Percentiles rank a stretch among this genome's conserved stretches.
These are phyloP conservation scores for Jamesozyma spencerorum DNA, from an alignment of 805 yeast species.

Conservation along the genomic window DNA sequence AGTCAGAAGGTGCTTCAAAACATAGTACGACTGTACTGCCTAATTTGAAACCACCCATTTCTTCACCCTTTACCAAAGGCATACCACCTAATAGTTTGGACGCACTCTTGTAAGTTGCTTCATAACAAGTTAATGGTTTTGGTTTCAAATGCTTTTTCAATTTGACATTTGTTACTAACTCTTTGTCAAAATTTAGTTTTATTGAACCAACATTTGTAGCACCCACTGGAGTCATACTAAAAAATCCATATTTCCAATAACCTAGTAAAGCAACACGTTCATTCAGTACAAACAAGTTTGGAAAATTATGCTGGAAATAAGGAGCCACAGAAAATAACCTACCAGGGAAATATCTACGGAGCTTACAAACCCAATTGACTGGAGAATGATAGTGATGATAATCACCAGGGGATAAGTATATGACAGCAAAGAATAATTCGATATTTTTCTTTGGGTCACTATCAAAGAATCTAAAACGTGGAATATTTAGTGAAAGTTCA, in stretches of 20 bases:
- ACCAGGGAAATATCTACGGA: constrained; percentile 92
- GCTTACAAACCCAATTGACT: constrained; percentile 86
- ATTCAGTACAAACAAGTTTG: constrained; percentile 80
- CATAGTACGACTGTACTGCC: constrained; percentile 96
- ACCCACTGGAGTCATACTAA: constrained; percentile 98
- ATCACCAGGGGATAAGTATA: constrained; percentile 96
- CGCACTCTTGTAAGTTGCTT: constrained; percentile 83
- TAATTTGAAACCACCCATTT: constrained; percentile 92
- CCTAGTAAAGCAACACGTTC: constrained; percentile 95
- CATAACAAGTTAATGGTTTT: constrained; percentile 77
- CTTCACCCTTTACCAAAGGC: constrained; percentile 85
- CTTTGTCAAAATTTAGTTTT: constrained; percentile 82
- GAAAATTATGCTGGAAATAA: constrained; percentile 79
- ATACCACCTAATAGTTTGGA: constrained; percentile 70
- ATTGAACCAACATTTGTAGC: constrained; percentile 98
- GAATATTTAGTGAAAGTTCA: constrained; percentile 22
- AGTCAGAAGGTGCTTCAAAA: constrained; percentile 86
- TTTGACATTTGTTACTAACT: constrained; percentile 61
- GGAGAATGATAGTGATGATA: constrained; percentile 97
- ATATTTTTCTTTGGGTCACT: constrained; percentile 38
- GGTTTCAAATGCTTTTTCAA: constrained; percentile 40
- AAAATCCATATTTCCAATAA: constrained; percentile 93
- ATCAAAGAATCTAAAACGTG: constrained; percentile 9
- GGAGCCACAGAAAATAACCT: constrained; percentile 95
- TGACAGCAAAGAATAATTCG: constrained; percentile 76